Conservation (phyloP, 257 asterid genomes). For the Striga asiatica region DNA sequence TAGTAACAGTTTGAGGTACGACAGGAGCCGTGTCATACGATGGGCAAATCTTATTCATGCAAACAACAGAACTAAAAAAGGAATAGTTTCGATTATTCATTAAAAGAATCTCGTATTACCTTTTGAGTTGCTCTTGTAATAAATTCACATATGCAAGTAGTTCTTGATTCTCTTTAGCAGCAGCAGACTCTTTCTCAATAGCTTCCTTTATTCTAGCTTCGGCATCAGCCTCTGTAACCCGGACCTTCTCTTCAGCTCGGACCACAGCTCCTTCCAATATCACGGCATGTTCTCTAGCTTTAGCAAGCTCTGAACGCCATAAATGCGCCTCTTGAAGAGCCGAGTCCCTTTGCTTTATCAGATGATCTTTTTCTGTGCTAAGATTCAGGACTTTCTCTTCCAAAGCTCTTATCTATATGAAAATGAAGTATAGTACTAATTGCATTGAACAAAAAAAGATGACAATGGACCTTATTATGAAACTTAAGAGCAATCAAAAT, state of each 20-base stretch:
- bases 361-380: conserved; percentile 64
- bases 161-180: conserved; percentile 73
- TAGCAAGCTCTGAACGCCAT: conserved; percentile 98
- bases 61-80: neutral
- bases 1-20: too few relatives aligned
- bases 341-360: conserved; percentile 59
- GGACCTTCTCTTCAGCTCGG: conserved; percentile 87
- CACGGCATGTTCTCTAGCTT: conserved; percentile 86
- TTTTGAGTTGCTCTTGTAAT: conserved; percentile 74
- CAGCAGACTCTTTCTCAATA: conserved; percentile 50
- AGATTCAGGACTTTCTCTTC: conserved; percentile 49
- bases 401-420: conserved; percentile 47
- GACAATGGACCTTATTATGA: neutral
- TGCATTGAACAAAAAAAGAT: neutral
- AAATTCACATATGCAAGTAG: conserved; percentile 50
- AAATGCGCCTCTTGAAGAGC: conserved; percentile 83
- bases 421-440: conserved; percentile 8
- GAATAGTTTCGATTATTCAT: neutral
- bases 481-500: conserved; percentile 9
- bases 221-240: conserved; percentile 72
- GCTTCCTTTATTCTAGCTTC: conserved; percentile 78
- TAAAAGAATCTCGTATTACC: conserved; percentile 26
- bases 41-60: neutral
- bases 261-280: conserved; percentile 92
- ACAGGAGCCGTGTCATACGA: neutral